Conservation (phyloP, 2,329 filamentous ascomycete genomes). For the Gnomoniopsis sp. region DNA sequence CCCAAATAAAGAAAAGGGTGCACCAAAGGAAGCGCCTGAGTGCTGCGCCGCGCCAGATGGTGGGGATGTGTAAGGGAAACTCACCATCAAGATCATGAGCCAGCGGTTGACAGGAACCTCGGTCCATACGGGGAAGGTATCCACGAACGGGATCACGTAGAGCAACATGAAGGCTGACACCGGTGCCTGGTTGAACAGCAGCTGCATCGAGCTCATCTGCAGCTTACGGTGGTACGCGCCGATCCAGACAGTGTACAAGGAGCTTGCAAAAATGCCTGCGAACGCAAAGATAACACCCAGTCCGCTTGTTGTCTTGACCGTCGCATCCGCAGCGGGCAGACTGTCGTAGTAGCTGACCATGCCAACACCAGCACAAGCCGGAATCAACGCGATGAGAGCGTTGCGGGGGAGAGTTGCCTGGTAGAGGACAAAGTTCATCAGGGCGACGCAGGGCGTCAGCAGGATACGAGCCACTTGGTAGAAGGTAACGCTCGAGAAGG, state of each 20-base stretch:
- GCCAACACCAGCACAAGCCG: constrained; percentile 61
- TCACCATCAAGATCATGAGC: constrained; percentile 57
- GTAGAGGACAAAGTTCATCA: constrained; percentile 64
- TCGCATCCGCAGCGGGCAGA: constrained; percentile 42
- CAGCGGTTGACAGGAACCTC: constrained; percentile 49
- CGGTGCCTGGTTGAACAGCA: constrained; percentile 66
- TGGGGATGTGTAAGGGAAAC: constrained; percentile 18
- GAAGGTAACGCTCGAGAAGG: constrained; percentile 65
- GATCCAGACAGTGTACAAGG: constrained; percentile 68
- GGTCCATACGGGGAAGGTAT: constrained; percentile 57
- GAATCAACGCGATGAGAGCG: constrained; percentile 53
- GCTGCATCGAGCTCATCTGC: constrained; percentile 65
- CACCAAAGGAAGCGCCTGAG: too few relatives aligned
- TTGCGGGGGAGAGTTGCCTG: constrained; percentile 49
- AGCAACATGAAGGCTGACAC: constrained; percentile 60
- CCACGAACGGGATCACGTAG: constrained; percentile 63
- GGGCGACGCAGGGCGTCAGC: constrained; percentile 61
- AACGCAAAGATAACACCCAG: constrained; percentile 65
- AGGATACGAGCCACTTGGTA: constrained; percentile 68
- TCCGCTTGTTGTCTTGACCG: constrained; percentile 51
- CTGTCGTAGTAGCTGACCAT: constrained; percentile 68
- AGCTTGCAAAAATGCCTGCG: constrained; percentile 60
- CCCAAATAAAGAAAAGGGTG: neutral
- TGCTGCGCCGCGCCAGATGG: neutral
- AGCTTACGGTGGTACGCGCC: constrained; percentile 62